Conservation (phyloP, 306 rosid species). For the Adenanthera pavonina region DNA sequence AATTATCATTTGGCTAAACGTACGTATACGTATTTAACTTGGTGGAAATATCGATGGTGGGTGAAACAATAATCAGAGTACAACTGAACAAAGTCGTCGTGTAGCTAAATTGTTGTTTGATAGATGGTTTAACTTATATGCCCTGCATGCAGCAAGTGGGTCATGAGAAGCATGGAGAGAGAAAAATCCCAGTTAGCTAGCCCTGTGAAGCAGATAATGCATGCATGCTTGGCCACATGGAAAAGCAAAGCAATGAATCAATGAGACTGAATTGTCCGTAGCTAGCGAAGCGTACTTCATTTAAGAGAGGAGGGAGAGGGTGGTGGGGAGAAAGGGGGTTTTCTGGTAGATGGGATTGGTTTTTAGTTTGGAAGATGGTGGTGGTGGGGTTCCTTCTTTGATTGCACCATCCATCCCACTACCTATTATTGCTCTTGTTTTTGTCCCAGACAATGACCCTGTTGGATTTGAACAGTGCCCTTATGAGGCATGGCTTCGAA, state of each 20-base stretch:
- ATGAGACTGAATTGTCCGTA: background rate
- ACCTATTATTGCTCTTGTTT: background rate
- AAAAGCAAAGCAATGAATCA: too few relatives aligned
- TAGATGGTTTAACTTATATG: background rate
- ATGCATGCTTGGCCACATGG: too few relatives aligned
- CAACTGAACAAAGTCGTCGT: background rate
- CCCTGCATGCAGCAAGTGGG: background rate
- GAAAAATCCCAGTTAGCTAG: slow-evolving; percentile 34
- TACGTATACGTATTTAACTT: too few relatives aligned
- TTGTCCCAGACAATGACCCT: background rate
- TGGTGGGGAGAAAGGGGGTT: slow-evolving; percentile 30
- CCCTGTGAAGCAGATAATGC: background rate
- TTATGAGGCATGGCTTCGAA: slow-evolving; percentile 33
- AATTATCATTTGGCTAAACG: too few relatives aligned
- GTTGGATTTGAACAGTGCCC: background rate
- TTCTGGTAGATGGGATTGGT: slow-evolving; percentile 30
- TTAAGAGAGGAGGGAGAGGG: background rate
- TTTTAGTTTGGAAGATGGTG: background rate
- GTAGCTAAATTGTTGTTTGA: background rate
- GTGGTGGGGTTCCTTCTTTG: slow-evolving; percentile 6
- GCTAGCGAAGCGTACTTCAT: slow-evolving; percentile 33
- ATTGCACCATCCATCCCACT: slow-evolving; percentile 1
- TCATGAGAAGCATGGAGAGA: slow-evolving; percentile 13
- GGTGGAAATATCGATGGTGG: too few relatives aligned
- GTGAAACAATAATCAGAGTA: too few relatives aligned